Evolutionary conservation across 2,329 filamentous ascomycete genomes (phyloP), one percentile per base, ranked within the genome.

Genomic region (Colletotrichum spinosum): DNA sequence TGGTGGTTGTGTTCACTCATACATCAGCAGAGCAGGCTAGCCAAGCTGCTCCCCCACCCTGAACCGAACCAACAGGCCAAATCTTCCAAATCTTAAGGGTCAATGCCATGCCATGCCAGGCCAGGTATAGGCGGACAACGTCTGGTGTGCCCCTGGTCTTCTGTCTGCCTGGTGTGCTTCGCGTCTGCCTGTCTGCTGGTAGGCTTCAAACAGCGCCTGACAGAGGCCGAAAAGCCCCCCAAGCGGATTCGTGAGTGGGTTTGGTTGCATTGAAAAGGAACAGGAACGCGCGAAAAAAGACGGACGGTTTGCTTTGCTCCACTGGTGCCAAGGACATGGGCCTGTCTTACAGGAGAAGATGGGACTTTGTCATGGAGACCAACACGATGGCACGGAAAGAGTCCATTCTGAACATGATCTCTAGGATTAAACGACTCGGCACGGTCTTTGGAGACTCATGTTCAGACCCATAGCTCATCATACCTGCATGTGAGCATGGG

Each of bases 91-190:
- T 55, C 39, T 50, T 54, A 45, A 44, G 44, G 17, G 35, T 44
- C 45, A 65, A 65, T 55, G 56, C 56, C 50, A 35, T 49, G 61
- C 25, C 56, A 60, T n/a, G 39, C 37, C 25, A n/a, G 13, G n/a
- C 46, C 56, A 44, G 41, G 41, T 17, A 33, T 41, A 9, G 38
- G 38, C 38, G 38, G 38, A 25, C 33, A 54, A 7, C 39, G 25
- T 35, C 39, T 55, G 25, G 52, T 25, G 35, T 55, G 9, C 33
- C 25, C 41, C 17, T 17, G 17, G 53, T 41, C 44, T 55, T 45
- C 13, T 41, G 38, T 4, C 13, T 9, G 15, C 7, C 7, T 10
- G 15, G 25, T n/a, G 44, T n/a, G 25, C 41, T 44, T 44, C 41
- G 41, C 13, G 13, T 6, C 41, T 44, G 41, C 17, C 17, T 17